Evolutionary conservation across 2,329 filamentous ascomycete species (phyloP).

Genomic region (Talaromyces marneffei): DNA sequence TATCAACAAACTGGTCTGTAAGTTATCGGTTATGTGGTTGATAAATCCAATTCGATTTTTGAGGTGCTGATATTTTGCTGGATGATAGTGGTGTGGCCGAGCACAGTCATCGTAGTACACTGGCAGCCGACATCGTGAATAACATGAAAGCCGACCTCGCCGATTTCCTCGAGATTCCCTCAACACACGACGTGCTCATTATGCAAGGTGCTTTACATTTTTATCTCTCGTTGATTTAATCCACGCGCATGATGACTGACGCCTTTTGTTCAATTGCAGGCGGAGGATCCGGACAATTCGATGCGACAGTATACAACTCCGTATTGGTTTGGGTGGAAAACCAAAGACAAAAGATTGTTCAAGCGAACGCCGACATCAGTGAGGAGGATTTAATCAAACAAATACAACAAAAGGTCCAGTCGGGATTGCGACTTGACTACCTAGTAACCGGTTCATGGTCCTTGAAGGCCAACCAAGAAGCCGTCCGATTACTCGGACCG

Average conservation of each 20-base stretch:
- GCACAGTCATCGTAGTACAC: conserved; percentile 78
- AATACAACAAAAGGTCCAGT: conserved; percentile 58
- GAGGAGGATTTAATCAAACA: conserved; percentile 53
- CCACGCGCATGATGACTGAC: neutral
- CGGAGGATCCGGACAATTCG: conserved; percentile 81
- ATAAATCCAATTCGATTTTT: too few relatives aligned
- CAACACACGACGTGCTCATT: conserved; percentile 82
- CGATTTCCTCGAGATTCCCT: conserved; percentile 71
- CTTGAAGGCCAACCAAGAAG: conserved; percentile 81
- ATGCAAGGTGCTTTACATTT: conserved; percentile 57
- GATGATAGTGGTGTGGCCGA: conserved; percentile 63
- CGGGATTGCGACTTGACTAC: conserved; percentile 78
- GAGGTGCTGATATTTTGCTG: neutral
- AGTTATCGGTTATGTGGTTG: too few relatives aligned
- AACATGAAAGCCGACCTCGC: conserved; percentile 69
- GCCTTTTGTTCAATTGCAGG: conserved; percentile 32
- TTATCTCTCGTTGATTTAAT: too few relatives aligned
- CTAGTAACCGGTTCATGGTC: conserved; percentile 88
- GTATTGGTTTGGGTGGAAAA: conserved; percentile 74
- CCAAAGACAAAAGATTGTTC: conserved; percentile 51
- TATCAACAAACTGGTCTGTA: conserved; percentile 69
- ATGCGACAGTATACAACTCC: conserved; percentile 76
- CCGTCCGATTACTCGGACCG: conserved; percentile 66
- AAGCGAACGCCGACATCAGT: conserved; percentile 27
- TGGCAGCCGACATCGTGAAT: conserved; percentile 72